Percentiles rank a stretch among this genome's conserved stretches.
Conservation (phyloP, 805 yeast genomes). For the Candida broadrunensis region DNA sequence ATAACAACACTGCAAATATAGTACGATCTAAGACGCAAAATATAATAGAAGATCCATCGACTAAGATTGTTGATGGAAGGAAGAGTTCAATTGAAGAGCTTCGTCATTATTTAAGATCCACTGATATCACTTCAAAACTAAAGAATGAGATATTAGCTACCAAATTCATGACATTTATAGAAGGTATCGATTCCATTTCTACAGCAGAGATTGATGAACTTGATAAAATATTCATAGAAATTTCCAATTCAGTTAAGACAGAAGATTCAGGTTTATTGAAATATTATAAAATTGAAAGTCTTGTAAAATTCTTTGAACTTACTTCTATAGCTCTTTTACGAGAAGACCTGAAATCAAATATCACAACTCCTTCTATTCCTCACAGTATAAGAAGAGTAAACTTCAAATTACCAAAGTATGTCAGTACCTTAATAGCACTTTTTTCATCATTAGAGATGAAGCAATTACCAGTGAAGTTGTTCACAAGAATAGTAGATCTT, state of each 20-base stretch:
- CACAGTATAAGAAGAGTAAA: constrained; percentile 1
- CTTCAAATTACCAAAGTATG: constrained; percentile 22
- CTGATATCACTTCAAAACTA: constrained; percentile 19
- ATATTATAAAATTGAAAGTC: not conserved
- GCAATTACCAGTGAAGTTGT: constrained; percentile 13
- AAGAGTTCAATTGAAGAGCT: constrained; percentile 10
- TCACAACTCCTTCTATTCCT: no score
- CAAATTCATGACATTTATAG: constrained; percentile 10
- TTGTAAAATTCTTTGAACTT: not conserved
- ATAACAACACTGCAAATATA: not conserved
- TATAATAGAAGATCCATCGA: constrained; percentile 9
- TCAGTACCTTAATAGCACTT: constrained; percentile 20
- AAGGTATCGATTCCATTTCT: not conserved
- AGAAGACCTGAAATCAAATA: constrained; percentile 2
- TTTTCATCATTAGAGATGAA: constrained; percentile 11
- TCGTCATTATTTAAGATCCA: constrained; percentile 24
- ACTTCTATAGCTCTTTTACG: constrained; percentile 8
- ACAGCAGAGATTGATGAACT: not conserved
- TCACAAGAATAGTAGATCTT: constrained; percentile 25
- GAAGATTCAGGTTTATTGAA: not conserved
- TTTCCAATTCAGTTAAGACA: not conserved
- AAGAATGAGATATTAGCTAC: constrained; percentile 15
- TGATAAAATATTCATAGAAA: not conserved
- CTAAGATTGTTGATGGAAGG: not conserved
- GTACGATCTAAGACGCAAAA: not conserved